Base-by-base conservation (phyloP, 768 basidiomycete genomes). In the Boletus vinaceobasis region DNA sequence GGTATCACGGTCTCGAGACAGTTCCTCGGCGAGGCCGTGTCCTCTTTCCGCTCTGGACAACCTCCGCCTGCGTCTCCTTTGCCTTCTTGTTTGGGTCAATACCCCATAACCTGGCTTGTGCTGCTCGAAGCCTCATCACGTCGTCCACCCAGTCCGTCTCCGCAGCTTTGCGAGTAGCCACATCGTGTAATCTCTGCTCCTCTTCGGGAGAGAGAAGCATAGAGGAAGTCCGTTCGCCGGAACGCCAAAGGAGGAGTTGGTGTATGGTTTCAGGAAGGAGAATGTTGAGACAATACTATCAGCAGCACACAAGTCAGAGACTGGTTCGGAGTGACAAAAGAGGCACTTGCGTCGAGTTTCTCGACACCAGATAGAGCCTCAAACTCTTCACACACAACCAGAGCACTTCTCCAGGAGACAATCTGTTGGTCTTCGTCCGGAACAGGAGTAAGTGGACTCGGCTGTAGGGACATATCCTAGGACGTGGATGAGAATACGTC, bases 161-260 rank as follows among this genome's bases (percentile, higher is more conserved):
- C 23, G 71, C 66, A 21, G 80, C 69, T 49, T 84, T 73, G 57
- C 68, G 71, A 50, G 72, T 58, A 27, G 82, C 86, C 33, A 78
- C 59, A 19, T 72, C 68, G 60, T 83, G 82, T 21, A 92, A 64
- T 46, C 66, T 69, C 56, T 72, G 66, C 68, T 92, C 90, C 48
- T 87, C 83, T 35, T 74, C 74, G 0, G 65, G 62, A 3, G 80
- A 68, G 11, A 87, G 76, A 10, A 88, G 70, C 5, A 74, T 71
- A 7, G 75, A 39, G 0, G 79, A 77, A 1, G 67, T 76, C 27
- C 90, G 86, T 35, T 77, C 69, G 1, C 85, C 87, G 15, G 73
- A 72, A 11, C 87, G 81, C 86, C 88, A 90, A 14, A 90, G 71
- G n/a, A 88, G 73, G 9, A 92, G 74, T 62, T 92, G 90, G 40